Percentiles rank a stretch among this genome's conserved stretches.
Conservation (phyloP, 2,329 filamentous ascomycete genomes). For the Aspergillus floridensis region DNA sequence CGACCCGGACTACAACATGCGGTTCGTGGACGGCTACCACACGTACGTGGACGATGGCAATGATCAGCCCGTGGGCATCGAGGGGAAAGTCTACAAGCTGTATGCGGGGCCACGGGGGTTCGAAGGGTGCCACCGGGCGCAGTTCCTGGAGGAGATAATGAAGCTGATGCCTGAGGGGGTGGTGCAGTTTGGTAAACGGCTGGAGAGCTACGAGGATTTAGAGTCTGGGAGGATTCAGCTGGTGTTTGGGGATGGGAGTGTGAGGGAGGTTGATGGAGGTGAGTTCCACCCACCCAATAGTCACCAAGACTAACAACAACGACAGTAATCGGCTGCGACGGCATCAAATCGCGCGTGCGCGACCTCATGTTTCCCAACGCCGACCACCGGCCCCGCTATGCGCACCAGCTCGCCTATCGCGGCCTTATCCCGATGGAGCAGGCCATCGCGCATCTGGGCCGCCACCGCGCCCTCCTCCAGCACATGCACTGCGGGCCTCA, state of each 20-base stretch:
- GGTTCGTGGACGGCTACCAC: constrained; percentile 27
- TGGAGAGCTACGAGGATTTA: constrained; percentile 30
- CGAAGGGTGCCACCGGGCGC: constrained; percentile 37
- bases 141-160: constrained; percentile 44
- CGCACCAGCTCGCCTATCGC: constrained; percentile 61
- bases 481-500: constrained; percentile 58
- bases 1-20: constrained; percentile 19
- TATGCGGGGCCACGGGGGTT: constrained; percentile 16
- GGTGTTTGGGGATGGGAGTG: constrained; percentile 47
- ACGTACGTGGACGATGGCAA: constrained; percentile 10
- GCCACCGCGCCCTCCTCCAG: constrained; percentile 48
- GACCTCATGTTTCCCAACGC: constrained; percentile 51
- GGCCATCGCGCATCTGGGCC: constrained; percentile 50
- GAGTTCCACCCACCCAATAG: neutral
- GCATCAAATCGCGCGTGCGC: constrained; percentile 59
- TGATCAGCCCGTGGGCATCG: constrained; percentile 5
- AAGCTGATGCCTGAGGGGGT: constrained; percentile 40
- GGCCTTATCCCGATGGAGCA: constrained; percentile 59
- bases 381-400: constrained; percentile 49
- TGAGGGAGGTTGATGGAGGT: constrained; percentile 42
- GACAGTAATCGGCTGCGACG: constrained; percentile 58
- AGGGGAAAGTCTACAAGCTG: constrained; percentile 18
- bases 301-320: neutral
- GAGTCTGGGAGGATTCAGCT: constrained; percentile 27
- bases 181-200: constrained; percentile 35